Evolutionary conservation across 2,329 filamentous ascomycete genomes (phyloP), one percentile per base, ranked within the genome.

Genomic region (Nannizziopsis barbatae): DNA sequence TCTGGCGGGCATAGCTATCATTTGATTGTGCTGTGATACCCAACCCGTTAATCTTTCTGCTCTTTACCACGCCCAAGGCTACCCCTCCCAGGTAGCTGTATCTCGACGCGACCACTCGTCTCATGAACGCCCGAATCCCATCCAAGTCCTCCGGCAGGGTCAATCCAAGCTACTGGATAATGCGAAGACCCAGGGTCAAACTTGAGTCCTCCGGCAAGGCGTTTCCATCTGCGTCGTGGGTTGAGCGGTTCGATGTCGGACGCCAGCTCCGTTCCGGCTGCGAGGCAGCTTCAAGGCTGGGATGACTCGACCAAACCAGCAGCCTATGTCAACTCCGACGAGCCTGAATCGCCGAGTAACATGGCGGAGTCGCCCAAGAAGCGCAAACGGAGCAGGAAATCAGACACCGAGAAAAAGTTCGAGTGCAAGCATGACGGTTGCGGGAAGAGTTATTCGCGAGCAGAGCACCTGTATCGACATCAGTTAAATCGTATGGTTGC

Each of bases 381-480:
- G 54, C 64, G 67, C 46, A 66, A 67, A 55, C 63, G 71, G 51
- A 67, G 63, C 50, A 65, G 68, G 44, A 73, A 73, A 52, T 64
- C 66, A 31, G 65, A 65, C 40, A 58, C 67, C 32, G 71, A 73
- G 51, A 71, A 70, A 55, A 73, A 73, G 60, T 90, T 88, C 55
- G 82, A 85, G 60, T 98, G 92, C 62, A 82, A 84, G 4, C 80
- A 87, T 51, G 81, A 86, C 55, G 86, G 84, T 35, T 98, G 92
- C 60, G 89, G 87, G 36, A 98, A 95, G 73, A 93, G 84, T 63
- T 98, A 98, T 65, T 95, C 90, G 20, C 79, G 92, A 62, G 90
- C 92, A 7, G 92, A 96, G 68, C 92, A 98, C 71, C 73, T 98
- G 71, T 95, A 95, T 69, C 81, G 92, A 40, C 90, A 96, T 68